phyloP scores from a whole-genome alignment of 2,329 filamentous ascomycete species.

The Acrodontium crateriforme region DNA sequence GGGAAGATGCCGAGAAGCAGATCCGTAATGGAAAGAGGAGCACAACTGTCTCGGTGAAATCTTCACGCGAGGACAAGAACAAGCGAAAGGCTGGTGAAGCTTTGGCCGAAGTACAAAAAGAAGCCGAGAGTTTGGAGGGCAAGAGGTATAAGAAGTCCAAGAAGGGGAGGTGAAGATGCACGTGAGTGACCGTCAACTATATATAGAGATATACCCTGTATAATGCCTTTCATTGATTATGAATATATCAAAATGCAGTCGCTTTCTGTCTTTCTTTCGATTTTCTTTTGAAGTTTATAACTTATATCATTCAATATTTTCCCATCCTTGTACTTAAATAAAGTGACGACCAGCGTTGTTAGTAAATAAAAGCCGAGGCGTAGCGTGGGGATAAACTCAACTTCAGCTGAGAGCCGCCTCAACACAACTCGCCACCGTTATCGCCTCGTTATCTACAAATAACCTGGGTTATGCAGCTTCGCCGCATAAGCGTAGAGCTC shows the following conservation, averaged over 20 bases:
- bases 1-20: constrained; percentile 48
- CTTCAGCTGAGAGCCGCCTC: too few relatives aligned
- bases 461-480: constrained; percentile 1
- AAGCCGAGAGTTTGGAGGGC: constrained; percentile 17
- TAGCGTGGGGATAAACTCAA: not conserved
- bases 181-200: not conserved
- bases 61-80: constrained; percentile 13
- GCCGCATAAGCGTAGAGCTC: constrained; percentile 1
- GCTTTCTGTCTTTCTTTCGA: not conserved
- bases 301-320: not conserved
- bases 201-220: not conserved
- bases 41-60: constrained; percentile 56
- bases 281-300: not conserved
- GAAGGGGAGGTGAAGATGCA: constrained; percentile 5
- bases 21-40: constrained; percentile 36
- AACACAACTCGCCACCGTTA: too few relatives aligned
- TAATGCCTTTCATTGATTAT: not conserved
- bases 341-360: not conserved
- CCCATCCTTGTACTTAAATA: not conserved
- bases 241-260: not conserved
- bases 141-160: constrained; percentile 19
- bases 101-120: constrained; percentile 21
- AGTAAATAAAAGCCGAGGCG: not conserved
- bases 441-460: too few relatives aligned
- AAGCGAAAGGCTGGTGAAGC: constrained; percentile 25